Conservation (phyloP, 1,284 basidiomycete species). For the Trichosporon coremiiforme region DNA sequence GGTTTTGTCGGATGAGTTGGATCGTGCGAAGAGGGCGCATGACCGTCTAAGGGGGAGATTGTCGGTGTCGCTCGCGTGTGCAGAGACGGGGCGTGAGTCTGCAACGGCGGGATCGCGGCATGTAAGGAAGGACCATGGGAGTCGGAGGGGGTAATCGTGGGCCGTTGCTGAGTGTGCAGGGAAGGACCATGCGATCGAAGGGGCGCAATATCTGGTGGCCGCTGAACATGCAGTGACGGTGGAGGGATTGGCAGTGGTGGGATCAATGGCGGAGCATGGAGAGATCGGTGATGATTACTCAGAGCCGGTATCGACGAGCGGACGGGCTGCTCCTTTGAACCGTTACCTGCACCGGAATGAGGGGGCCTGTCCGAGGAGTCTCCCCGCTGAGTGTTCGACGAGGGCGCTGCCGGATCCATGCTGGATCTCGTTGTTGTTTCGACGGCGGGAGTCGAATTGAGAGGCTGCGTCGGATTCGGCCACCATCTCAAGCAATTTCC, state of each 20-base stretch:
- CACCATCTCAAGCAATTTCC: conserved; percentile 1
- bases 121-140: background rate
- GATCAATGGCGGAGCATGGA: background rate
- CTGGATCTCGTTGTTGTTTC: background rate
- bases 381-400: background rate
- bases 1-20: background rate
- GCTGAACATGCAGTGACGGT: background rate
- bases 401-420: background rate
- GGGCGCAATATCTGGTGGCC: background rate
- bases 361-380: background rate
- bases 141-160: background rate
- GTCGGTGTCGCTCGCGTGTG: background rate
- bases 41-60: background rate
- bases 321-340: background rate
- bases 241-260: background rate
- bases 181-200: background rate
- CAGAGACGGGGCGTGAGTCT: background rate
- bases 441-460: background rate
- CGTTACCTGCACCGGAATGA: background rate
- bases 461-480: conserved; percentile 2
- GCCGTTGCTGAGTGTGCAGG: background rate
- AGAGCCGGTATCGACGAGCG: background rate
- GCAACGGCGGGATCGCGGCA: conserved; percentile 5
- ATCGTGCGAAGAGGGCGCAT: background rate
- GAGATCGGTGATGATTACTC: background rate